A percentile compares a stretch with the other conserved stretches of the same genome.
Conservation (phyloP, 2,329 filamentous ascomycete species). For the Amesomyces nigricolor region DNA sequence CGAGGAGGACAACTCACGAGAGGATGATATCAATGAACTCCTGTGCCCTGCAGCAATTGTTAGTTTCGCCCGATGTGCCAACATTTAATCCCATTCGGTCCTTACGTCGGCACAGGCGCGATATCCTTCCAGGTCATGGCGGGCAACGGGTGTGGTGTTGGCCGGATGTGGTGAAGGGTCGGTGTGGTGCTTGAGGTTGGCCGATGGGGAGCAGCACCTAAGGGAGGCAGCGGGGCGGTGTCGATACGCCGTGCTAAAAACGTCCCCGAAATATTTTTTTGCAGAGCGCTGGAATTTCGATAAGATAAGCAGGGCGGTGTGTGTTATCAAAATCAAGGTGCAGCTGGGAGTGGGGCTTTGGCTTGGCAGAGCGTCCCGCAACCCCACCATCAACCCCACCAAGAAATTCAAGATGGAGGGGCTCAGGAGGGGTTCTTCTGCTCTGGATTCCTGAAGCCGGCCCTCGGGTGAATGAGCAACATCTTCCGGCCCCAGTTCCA, state of each 20-base stretch:
- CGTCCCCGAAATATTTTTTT: constrained; percentile 26
- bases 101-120: constrained; percentile 29
- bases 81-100: neutral
- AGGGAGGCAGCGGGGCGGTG: constrained; percentile 21
- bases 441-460: neutral
- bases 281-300: constrained; percentile 19
- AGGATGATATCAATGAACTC: constrained; percentile 98
- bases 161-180: constrained; percentile 12
- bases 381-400: constrained; percentile 7
- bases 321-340: constrained; percentile 4
- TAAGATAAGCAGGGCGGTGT: constrained; percentile 26
- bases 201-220: constrained; percentile 6
- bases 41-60: constrained; percentile 49
- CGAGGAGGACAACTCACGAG: constrained; percentile 20
- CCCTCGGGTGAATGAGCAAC: no score
- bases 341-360: neutral
- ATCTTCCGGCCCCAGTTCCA: neutral
- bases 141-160: constrained; percentile 18
- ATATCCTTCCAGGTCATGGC: constrained; percentile 31
- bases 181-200: constrained; percentile 5
- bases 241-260: constrained; percentile 15
- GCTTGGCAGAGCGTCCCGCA: no score
- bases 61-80: constrained; percentile 1
- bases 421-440: neutral
- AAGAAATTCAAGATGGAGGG: constrained; percentile 19